These are phyloP conservation scores for Leccinum uliginosum DNA, from an alignment of 768 basidiomycete genomes.

Conservation along the genomic window DNA sequence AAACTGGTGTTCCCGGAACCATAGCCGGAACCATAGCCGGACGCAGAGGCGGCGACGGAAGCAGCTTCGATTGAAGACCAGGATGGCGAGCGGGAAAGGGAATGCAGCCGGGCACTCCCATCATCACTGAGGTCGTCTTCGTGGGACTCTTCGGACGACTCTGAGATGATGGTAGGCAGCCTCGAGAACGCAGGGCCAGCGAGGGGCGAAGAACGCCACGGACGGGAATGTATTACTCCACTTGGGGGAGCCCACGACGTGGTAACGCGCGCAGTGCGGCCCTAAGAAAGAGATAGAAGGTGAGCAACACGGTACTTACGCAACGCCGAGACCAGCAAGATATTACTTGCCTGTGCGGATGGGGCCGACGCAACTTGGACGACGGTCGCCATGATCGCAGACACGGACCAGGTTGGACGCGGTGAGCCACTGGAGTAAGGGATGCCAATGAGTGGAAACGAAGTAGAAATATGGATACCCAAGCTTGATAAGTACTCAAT, in stretches of 20 bases:
- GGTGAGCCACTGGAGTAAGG: not conserved
- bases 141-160: slow-evolving; percentile 19
- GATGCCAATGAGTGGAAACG: not conserved
- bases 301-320: not conserved
- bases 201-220: slow-evolving; percentile 29
- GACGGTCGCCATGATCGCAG: slow-evolving; percentile 10
- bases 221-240: slow-evolving; percentile 18
- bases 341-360: slow-evolving; percentile 13
- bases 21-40: slow-evolving; percentile 7
- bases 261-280: slow-evolving; percentile 14
- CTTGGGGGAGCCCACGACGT: slow-evolving; percentile 5
- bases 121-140: not conserved
- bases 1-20: slow-evolving; percentile 12
- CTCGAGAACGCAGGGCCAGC: slow-evolving; percentile 24
- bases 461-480: not conserved
- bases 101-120: not conserved
- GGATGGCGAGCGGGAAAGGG: slow-evolving; percentile 10
- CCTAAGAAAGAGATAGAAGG: slow-evolving; percentile 2
- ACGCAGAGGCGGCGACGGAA: slow-evolving; percentile 9
- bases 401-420: not conserved
- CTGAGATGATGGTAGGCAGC: slow-evolving; percentile 20
- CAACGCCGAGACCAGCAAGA: not conserved
- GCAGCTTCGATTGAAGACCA: slow-evolving; percentile 10
- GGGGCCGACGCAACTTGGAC: not conserved
- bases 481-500: slow-evolving; percentile 2